phyloP scores from a whole-genome alignment of 2,329 filamentous ascomycete genomes.

The Teratosphaeria zuluensis region DNA sequence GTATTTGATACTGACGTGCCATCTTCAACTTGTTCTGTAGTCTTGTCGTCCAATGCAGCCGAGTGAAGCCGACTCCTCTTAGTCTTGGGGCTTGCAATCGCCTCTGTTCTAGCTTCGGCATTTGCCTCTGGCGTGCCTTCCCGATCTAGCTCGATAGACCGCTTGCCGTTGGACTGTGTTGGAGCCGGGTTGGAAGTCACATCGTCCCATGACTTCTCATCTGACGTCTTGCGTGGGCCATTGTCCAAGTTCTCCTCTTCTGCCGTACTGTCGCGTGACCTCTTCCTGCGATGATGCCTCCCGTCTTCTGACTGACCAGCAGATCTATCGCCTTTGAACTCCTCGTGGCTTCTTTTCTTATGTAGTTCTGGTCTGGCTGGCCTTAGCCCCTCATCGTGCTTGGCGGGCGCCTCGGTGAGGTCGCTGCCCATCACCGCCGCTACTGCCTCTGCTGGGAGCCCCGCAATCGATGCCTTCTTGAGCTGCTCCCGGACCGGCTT shows the following conservation, averaged over 20 bases:
- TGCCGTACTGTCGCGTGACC: conserved; percentile 35
- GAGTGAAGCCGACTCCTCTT: conserved; percentile 34
- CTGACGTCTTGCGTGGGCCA: conserved; percentile 24
- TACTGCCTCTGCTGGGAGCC: conserved; percentile 5
- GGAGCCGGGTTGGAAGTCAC: conserved; percentile 16
- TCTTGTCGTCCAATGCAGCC: conserved; percentile 21
- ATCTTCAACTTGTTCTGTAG: background rate
- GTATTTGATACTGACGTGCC: conserved; percentile 4
- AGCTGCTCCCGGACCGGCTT: conserved; percentile 51
- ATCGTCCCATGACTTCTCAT: conserved; percentile 19
- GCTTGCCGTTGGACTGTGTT: background rate
- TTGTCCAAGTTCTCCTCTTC: conserved; percentile 25
- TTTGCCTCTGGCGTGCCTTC: conserved; percentile 13
- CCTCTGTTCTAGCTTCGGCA: conserved; percentile 11
- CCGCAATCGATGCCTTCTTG: conserved; percentile 51
- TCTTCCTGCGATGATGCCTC: conserved; percentile 36
- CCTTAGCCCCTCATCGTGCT: conserved; percentile 2
- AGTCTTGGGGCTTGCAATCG: conserved; percentile 37
- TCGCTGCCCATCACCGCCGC: background rate
- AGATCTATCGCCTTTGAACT: conserved; percentile 29
- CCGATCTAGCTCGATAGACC: conserved; percentile 7
- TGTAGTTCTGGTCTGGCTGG: conserved; percentile 19
- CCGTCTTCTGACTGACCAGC: conserved; percentile 26
- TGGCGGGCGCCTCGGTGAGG: conserved; percentile 2
- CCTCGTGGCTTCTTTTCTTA: conserved; percentile 38